Evolutionary conservation across 2,329 filamentous ascomycete genomes (phyloP).

Genomic region (Pyrenochaeta sp.): DNA sequence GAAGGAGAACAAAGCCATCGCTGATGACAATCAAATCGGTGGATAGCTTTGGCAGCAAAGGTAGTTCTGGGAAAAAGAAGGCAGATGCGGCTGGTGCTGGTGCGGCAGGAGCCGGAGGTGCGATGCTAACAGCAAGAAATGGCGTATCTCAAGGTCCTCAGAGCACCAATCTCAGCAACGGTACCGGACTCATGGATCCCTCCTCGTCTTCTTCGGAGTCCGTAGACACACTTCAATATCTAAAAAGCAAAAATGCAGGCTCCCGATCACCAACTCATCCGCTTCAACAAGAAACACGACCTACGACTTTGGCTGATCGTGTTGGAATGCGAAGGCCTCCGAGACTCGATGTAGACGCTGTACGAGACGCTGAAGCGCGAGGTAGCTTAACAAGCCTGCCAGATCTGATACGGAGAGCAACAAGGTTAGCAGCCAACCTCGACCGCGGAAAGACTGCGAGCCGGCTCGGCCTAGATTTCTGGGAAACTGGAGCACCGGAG

Average conservation of each 20-base stretch:
- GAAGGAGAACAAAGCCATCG: conserved; percentile 57
- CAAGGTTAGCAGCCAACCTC: conserved; percentile 83
- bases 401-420: conserved; percentile 89
- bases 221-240: conserved; percentile 35
- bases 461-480: conserved; percentile 62
- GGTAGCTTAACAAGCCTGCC: conserved; percentile 92
- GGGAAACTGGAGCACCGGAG: conserved; percentile 47
- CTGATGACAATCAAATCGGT: conserved; percentile 58
- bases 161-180: conserved; percentile 40
- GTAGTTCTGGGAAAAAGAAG: conserved; percentile 25
- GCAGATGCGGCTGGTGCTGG: conserved; percentile 23
- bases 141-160: conserved; percentile 29
- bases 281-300: conserved; percentile 38
- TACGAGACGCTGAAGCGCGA: conserved; percentile 80
- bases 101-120: conserved; percentile 35
- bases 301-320: conserved; percentile 51
- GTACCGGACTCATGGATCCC: conserved; percentile 46
- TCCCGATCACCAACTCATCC: conserved; percentile 26
- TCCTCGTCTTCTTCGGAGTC: conserved; percentile 48
- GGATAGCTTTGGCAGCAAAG: conserved; percentile 45
- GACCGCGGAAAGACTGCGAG: conserved; percentile 79
- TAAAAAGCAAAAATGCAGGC: conserved; percentile 30
- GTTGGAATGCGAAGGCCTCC: conserved; percentile 66
- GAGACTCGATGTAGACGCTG: conserved; percentile 80
- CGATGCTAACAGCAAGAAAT: conserved; percentile 36